phyloP scores from a whole-genome alignment of 2,329 filamentous ascomycete species.

The Ceratocystis ficicola region DNA sequence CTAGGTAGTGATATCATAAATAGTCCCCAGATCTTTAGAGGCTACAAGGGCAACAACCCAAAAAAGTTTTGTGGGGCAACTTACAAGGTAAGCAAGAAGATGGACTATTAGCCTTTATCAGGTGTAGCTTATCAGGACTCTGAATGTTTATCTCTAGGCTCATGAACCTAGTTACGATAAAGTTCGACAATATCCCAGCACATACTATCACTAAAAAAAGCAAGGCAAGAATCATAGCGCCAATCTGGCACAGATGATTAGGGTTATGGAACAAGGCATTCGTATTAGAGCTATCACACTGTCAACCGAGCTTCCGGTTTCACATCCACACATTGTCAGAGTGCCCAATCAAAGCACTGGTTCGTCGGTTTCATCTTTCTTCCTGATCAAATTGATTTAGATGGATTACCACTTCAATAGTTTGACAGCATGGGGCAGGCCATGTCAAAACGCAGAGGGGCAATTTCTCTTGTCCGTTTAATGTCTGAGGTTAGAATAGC shows the following conservation, averaged over 20 bases:
- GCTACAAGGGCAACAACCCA: background rate
- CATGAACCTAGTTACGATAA: background rate
- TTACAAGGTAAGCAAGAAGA: background rate
- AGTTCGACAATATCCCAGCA: background rate
- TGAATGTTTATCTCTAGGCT: background rate
- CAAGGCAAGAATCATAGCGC: no score
- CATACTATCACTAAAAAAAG: no score
- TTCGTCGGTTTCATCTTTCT: background rate
- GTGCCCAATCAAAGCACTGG: background rate
- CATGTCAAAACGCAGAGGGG: background rate
- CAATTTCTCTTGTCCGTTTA: conserved; percentile 4
- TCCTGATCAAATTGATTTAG: background rate
- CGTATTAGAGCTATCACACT: background rate
- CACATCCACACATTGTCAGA: background rate
- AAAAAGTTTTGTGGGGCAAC: background rate
- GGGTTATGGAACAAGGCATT: background rate
- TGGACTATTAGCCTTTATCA: background rate
- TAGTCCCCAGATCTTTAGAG: background rate
- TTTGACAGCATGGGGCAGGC: background rate
- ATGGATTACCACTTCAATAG: background rate
- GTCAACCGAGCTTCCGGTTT: background rate
- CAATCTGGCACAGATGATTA: background rate
- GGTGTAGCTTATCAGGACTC: background rate
- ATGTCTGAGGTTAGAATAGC: conserved; percentile 8
- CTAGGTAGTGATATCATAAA: background rate